Evolutionary conservation across 2,329 filamentous ascomycete species (phyloP).

Genomic region (Rhexocercosporidium sp.): DNA sequence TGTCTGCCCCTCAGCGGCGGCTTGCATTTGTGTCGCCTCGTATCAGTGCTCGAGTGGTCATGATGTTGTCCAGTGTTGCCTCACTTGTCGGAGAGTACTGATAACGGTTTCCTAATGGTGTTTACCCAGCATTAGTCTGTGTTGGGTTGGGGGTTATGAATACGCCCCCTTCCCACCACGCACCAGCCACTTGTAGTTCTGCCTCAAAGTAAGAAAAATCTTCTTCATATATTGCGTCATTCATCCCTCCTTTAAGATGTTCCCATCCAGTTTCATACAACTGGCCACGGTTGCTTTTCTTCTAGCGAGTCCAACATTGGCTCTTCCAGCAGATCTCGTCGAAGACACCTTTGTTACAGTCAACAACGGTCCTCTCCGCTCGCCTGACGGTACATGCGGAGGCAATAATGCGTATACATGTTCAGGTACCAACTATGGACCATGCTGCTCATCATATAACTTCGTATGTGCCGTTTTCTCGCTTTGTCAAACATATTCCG

Average conservation of each 20-base stretch:
- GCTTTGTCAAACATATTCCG: neutral
- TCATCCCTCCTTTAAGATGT: neutral
- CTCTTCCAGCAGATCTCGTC: neutral
- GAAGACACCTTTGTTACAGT: neutral
- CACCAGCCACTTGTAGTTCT: neutral
- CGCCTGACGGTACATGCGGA: slow-evolving; percentile 20
- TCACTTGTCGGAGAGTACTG: neutral
- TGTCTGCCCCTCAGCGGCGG: slow-evolving; percentile 1
- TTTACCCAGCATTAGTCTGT: neutral
- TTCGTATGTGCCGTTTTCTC: neutral
- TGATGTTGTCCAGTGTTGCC: neutral
- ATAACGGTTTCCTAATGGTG: neutral
- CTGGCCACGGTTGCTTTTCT: neutral
- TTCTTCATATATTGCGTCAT: neutral
- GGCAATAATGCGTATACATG: slow-evolving; percentile 10
- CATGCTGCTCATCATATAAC: slow-evolving; percentile 18
- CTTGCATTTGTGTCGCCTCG: slow-evolving; percentile 4
- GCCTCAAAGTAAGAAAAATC: neutral
- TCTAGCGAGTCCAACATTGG: neutral
- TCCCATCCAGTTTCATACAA: neutral
- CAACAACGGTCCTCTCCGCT: neutral
- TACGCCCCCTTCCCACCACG: neutral
- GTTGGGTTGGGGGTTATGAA: neutral
- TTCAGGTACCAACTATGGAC: slow-evolving; percentile 10
- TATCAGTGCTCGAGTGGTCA: neutral